phyloP scores from a whole-genome alignment of 1,284 basidiomycete genomes.

The Cryptococcus jaspeensis region DNA sequence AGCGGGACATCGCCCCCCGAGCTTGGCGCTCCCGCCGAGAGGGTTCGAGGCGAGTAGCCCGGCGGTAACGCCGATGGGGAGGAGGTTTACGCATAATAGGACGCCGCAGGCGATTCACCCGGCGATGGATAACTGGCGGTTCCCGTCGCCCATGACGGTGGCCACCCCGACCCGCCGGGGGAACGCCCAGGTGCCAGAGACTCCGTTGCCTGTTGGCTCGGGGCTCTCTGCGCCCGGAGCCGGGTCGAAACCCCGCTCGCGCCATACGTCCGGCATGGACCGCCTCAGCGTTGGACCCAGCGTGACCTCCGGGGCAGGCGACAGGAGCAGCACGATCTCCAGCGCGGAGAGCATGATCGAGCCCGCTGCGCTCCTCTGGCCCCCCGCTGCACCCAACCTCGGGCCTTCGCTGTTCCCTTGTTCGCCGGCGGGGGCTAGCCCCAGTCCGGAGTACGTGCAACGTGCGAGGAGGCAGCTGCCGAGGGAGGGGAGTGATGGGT shows the following conservation, averaged over 20 bases:
- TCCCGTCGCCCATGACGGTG: slow-evolving; percentile 26
- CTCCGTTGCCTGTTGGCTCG: not conserved
- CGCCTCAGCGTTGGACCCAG: slow-evolving; percentile 11
- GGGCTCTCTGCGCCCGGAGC: slow-evolving; percentile 14
- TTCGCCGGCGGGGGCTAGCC: slow-evolving; percentile 24
- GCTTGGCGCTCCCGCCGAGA: slow-evolving; percentile 11
- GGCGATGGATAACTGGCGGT: slow-evolving; percentile 42
- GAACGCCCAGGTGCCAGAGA: slow-evolving; percentile 1
- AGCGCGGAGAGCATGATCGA: not conserved
- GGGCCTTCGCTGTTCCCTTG: slow-evolving; percentile 34
- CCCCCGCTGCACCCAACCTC: slow-evolving; percentile 26
- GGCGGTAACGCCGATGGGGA: slow-evolving; percentile 18
- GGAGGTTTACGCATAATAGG: slow-evolving; percentile 21
- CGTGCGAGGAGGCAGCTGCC: not conserved
- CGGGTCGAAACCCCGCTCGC: slow-evolving; percentile 12
- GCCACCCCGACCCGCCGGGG: slow-evolving; percentile 21
- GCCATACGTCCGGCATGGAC: not conserved
- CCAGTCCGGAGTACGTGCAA: slow-evolving; percentile 1
- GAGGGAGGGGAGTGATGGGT: slow-evolving; percentile 7
- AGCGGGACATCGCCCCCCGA: slow-evolving; percentile 5
- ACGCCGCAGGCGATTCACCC: slow-evolving; percentile 35
- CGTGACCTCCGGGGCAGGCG: too few species aligned
- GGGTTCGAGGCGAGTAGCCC: slow-evolving; percentile 5
- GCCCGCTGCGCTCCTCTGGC: not conserved
- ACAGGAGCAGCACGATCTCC: slow-evolving; percentile 33